Evolutionary conservation across 371 early-diverging fungal species (phyloP).

Genomic region (Mortierella sp.): DNA sequence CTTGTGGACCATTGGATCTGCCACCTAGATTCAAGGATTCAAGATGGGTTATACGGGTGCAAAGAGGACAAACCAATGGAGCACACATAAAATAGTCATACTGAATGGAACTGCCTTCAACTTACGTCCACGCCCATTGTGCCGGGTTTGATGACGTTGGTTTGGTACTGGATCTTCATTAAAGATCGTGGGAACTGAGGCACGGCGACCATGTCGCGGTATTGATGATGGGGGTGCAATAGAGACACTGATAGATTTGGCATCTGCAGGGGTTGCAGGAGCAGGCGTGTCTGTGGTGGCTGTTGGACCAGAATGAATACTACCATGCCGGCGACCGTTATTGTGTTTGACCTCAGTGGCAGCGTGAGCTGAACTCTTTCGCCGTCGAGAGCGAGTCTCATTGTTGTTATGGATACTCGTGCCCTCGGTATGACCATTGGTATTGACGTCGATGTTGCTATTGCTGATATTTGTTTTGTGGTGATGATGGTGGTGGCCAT

Average conservation of each 20-base stretch:
- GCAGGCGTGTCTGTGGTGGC: background rate
- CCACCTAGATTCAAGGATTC: constrained; percentile 25
- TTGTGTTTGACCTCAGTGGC: background rate
- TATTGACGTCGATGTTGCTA: constrained; percentile 11
- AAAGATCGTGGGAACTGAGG: constrained; percentile 48
- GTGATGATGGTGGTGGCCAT: constrained; percentile 27
- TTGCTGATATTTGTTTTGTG: constrained; percentile 26
- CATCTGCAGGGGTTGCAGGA: background rate
- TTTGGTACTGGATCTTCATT: constrained; percentile 36
- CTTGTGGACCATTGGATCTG: constrained; percentile 33
- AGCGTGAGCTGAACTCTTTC: too few species aligned
- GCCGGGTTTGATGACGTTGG: constrained; percentile 26
- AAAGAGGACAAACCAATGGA: background rate
- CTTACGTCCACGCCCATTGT: constrained; percentile 55
- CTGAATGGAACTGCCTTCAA: background rate
- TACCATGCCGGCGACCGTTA: too few species aligned
- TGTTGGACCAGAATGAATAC: too few species aligned
- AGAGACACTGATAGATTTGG: too few species aligned
- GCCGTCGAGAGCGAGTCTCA: too few species aligned
- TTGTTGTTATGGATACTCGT: too few species aligned
- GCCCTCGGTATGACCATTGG: constrained; percentile 17
- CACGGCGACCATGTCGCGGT: constrained; percentile 43
- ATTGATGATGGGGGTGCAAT: too few species aligned
- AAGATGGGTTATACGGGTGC: too few species aligned
- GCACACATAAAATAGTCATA: background rate